These are phyloP conservation scores for Alternaria hordeiaustralica DNA, from an alignment of 2,329 filamentous ascomycete genomes.

Conservation along the genomic window DNA sequence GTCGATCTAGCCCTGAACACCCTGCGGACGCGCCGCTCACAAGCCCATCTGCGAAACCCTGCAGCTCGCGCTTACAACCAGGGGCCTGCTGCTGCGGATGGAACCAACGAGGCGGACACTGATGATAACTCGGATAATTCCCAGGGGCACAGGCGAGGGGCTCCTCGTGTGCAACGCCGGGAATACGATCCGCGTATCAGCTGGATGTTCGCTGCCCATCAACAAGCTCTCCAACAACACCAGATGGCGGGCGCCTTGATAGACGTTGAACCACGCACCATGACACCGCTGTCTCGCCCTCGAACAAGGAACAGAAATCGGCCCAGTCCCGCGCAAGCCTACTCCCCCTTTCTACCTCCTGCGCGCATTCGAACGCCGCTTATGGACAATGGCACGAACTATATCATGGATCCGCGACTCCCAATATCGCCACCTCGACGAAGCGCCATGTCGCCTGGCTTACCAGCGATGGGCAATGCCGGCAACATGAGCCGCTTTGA, in stretches of 20 bases:
- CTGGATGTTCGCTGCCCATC: slow-evolving; percentile 51
- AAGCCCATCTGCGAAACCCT: slow-evolving; percentile 41
- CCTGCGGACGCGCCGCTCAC: slow-evolving; percentile 44
- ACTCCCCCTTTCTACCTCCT: slow-evolving; percentile 45
- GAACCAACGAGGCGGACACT: slow-evolving; percentile 41
- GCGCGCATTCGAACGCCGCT: slow-evolving; percentile 43
- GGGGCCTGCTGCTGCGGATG: slow-evolving; percentile 28
- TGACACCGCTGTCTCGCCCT: slow-evolving; percentile 49
- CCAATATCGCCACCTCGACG: slow-evolving; percentile 42
- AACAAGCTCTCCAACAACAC: slow-evolving; percentile 45
- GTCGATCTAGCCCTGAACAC: slow-evolving; percentile 44
- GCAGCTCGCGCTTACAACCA: slow-evolving; percentile 35
- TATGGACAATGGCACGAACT: slow-evolving; percentile 40
- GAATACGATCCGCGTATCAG: slow-evolving; percentile 52
- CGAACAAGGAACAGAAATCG: slow-evolving; percentile 49
- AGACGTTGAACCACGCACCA: slow-evolving; percentile 47
- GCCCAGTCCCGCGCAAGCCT: slow-evolving; percentile 43
- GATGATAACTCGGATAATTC: slow-evolving; percentile 51
- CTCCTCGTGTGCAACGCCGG: slow-evolving; percentile 34
- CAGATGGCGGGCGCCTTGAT: slow-evolving; percentile 40
- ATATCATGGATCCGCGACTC: slow-evolving; percentile 27
- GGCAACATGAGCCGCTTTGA: slow-evolving; percentile 26
- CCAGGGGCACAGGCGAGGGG: slow-evolving; percentile 34
- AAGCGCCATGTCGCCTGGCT: slow-evolving; percentile 28
- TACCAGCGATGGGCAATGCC: slow-evolving; percentile 19